Evolutionary conservation across 2,329 filamentous ascomycete genomes (phyloP), one percentile per base, ranked within the genome.

Genomic region (Stemphylium lycopersici): DNA sequence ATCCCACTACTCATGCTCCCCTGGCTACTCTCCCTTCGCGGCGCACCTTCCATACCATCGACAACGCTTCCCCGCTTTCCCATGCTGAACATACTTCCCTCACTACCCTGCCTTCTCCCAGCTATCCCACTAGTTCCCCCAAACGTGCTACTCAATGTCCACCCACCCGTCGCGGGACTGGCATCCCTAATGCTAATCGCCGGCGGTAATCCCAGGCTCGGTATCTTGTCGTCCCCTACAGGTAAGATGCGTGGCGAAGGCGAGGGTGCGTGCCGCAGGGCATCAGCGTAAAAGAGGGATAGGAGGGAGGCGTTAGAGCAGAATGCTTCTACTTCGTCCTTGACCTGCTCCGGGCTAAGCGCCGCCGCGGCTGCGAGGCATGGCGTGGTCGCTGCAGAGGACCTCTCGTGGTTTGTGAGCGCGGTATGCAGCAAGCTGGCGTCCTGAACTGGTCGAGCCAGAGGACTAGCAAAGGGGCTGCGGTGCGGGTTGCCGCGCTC

Each of bases 261-360:
- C 22, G 72, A 72, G 1, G 72, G 67, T 5, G 71, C 71, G 46
- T 75, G 68, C 39, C 57, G 65, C 39, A 70, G 67, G 0, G 69
- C 71, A 29, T 73, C 69, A n/a, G 62, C 75, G 59, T 80, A 83
- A 58, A 83, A 80, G 1, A 55, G 49, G 2, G 74, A 69, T 12
- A 83, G 68, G 1, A 71, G 68, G 8, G 65, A 59, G 22, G 72
- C 64, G 49, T 80, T 73, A 0, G 66, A 63, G 56, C 80, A 82
- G 52, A 81, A 79, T 0, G 66, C 65, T 59, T 79, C 77, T 26
- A 82, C 65, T 24, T 77, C 73, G 26, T 77, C 75, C 54, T 78
- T 76, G 47, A 82, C 73, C 36, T 74, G 69, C 48, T 81, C 79
- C 2, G 72, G 70, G 3, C 66, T 68, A 33, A 66, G 58, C 34